These are phyloP conservation scores for Fusarium sp. DNA, from an alignment of 2,329 filamentous ascomycete genomes.

Conservation along the genomic window DNA sequence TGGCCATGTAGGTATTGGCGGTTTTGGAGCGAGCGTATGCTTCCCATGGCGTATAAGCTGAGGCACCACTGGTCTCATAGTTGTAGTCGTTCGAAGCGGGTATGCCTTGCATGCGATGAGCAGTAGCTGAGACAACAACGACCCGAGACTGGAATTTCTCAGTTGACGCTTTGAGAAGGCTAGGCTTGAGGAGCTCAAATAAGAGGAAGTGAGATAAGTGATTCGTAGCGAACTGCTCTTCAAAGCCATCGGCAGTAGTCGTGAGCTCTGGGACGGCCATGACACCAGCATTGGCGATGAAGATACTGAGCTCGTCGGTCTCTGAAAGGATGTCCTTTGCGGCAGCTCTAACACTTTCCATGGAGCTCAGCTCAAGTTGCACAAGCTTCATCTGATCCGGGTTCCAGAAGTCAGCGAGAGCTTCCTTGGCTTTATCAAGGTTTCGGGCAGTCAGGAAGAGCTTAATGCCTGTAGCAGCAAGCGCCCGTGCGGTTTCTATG, in stretches of 20 bases:
- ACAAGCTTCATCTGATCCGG: slow-evolving; percentile 26
- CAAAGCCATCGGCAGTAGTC: slow-evolving; percentile 22
- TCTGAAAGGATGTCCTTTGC: neutral
- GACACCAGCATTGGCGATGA: slow-evolving; percentile 38
- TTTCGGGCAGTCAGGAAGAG: slow-evolving; percentile 36
- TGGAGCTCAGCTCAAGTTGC: slow-evolving; percentile 34
- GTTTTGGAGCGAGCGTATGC: slow-evolving; percentile 5
- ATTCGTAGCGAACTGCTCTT: slow-evolving; percentile 30
- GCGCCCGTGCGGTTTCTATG: slow-evolving; percentile 54
- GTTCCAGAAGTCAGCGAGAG: slow-evolving; percentile 15
- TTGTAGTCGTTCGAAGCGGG: neutral
- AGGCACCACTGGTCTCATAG: neutral
- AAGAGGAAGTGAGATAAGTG: slow-evolving; percentile 32
- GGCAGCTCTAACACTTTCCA: slow-evolving; percentile 11
- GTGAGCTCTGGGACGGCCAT: slow-evolving; percentile 9
- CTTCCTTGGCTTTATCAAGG: slow-evolving; percentile 27
- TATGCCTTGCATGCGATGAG: slow-evolving; percentile 6
- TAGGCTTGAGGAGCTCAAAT: slow-evolving; percentile 1
- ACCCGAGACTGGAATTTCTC: slow-evolving; percentile 6
- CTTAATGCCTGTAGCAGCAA: slow-evolving; percentile 49
- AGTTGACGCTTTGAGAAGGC: neutral
- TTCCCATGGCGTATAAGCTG: neutral
- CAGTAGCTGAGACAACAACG: neutral
- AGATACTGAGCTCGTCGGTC: neutral
- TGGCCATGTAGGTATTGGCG: slow-evolving; percentile 8